Percentiles rank a stretch among this genome's conserved stretches.
phyloP scores from a whole-genome alignment of 305 asterid species.

The Fraxinus floribunda region DNA sequence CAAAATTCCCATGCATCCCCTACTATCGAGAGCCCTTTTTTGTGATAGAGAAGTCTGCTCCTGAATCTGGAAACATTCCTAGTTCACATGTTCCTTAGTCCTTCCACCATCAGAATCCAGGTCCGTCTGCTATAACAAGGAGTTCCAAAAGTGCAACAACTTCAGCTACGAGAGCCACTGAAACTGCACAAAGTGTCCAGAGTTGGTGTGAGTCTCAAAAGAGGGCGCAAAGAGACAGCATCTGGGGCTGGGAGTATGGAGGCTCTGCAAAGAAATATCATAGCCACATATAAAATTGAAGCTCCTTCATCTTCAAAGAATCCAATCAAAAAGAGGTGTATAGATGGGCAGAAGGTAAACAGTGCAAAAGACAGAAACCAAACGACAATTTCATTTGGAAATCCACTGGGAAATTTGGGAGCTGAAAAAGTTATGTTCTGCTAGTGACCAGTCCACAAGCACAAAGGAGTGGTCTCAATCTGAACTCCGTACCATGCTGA shows the following conservation, averaged over 20 bases:
- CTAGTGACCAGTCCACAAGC: background rate
- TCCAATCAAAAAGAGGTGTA: slow-evolving; percentile 26
- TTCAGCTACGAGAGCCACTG: background rate
- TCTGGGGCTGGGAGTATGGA: slow-evolving; percentile 7
- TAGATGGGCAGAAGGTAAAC: slow-evolving; percentile 11
- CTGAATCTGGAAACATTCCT: slow-evolving; percentile 19
- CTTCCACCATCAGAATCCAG: slow-evolving; percentile 24
- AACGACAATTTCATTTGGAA: background rate
- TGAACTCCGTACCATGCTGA: slow-evolving; percentile 33
- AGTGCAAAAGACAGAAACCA: background rate
- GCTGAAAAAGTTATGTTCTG: too few species aligned
- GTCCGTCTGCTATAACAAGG: slow-evolving; percentile 10
- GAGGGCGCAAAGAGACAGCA: slow-evolving; percentile 16
- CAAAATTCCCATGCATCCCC: slow-evolving; percentile 26
- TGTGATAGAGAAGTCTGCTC: slow-evolving; percentile 35
- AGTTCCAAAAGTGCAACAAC: slow-evolving; percentile 9
- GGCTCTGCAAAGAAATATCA: background rate
- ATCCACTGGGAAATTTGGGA: too few species aligned
- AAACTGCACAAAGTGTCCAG: slow-evolving; percentile 4
- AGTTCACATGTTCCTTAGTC: background rate
- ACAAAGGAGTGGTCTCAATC: slow-evolving; percentile 19
- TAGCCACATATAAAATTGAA: background rate
- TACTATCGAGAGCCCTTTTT: slow-evolving; percentile 30
- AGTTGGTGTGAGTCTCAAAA: slow-evolving; percentile 16
- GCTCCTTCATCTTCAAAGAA: slow-evolving; percentile 13